A percentile compares a stretch with the other conserved stretches of the same genome.
Evolutionary conservation across 495 filamentous ascomycete genomes (phyloP).

Genomic region (Aspergillus cristatus): DNA sequence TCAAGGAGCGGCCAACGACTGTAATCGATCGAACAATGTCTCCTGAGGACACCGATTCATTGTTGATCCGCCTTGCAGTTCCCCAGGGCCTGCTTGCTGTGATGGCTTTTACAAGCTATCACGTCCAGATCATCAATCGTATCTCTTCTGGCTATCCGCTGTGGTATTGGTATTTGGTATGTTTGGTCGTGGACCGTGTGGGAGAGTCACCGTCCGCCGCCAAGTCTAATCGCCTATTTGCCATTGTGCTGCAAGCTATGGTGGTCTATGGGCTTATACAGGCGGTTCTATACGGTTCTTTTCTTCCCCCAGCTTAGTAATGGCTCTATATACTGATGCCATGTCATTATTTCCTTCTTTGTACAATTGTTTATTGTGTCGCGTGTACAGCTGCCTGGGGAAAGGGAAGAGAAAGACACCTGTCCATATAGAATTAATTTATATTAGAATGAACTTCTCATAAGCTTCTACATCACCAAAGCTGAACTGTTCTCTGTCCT

Average conservation of each 20-base stretch:
- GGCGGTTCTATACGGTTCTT: constrained; percentile 76
- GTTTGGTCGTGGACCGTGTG: constrained; percentile 17
- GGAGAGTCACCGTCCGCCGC: constrained; percentile 2
- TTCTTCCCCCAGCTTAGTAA: constrained; percentile 75
- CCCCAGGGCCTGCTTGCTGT: constrained; percentile 63
- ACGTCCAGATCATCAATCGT: constrained; percentile 88
- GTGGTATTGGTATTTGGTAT: constrained; percentile 77
- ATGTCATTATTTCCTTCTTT: not conserved
- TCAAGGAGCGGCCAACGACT: constrained; percentile 10
- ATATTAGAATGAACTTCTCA: too few species aligned
- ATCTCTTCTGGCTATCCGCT: constrained; percentile 82
- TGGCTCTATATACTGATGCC: too few species aligned
- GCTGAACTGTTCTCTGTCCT: too few species aligned
- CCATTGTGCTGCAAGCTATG: constrained; percentile 52
- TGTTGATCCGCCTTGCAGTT: constrained; percentile 48
- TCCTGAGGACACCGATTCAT: constrained; percentile 32
- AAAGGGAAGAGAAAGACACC: too few species aligned
- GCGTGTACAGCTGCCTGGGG: too few species aligned
- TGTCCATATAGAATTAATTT: too few species aligned
- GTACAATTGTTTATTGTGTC: too few species aligned
- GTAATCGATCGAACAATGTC: too few species aligned
- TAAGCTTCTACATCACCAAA: too few species aligned
- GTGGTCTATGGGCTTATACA: constrained; percentile 76
- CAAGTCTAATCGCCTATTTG: constrained; percentile 14
- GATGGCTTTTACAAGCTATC: constrained; percentile 67